Evolutionary conservation across 345 rosid genomes (phyloP).

Genomic region (Brassica juncea): DNA sequence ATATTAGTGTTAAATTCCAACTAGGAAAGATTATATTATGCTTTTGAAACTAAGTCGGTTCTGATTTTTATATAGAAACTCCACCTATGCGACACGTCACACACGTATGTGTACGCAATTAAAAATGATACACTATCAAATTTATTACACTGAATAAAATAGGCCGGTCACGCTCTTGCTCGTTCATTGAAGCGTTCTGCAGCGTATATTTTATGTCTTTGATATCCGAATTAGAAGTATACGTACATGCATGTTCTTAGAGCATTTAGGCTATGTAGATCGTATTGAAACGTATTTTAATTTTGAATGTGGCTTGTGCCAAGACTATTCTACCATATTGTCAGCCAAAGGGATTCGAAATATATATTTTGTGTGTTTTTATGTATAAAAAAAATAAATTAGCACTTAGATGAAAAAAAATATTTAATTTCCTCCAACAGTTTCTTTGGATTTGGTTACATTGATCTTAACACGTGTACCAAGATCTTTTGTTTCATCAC

Average conservation of each 20-base stretch:
- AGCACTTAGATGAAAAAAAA: not conserved
- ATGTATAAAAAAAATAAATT: not conserved
- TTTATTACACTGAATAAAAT: not conserved
- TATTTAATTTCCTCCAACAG: not conserved
- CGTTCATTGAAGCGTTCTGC: too few relatives aligned
- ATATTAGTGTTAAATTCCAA: not conserved
- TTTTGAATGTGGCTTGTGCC: not conserved
- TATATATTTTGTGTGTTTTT: not conserved
- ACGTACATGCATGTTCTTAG: not conserved
- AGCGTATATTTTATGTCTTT: too few relatives aligned
- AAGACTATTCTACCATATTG: not conserved
- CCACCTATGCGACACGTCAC: slow-evolving; percentile 2
- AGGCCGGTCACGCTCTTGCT: not conserved
- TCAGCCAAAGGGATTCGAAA: not conserved
- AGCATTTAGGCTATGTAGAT: not conserved
- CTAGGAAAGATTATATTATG: not conserved
- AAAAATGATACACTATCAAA: not conserved
- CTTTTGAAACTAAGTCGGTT: slow-evolving; percentile 6
- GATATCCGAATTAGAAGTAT: not conserved
- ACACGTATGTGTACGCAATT: not conserved
- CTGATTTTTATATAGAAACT: not conserved
- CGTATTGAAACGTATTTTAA: not conserved
- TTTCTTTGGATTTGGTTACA: not conserved
- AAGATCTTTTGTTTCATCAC: not conserved
- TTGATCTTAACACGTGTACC: slow-evolving; percentile 13